Evolutionary conservation across 768 basidiomycete species (phyloP).

Genomic region (Mrakia blollopis): DNA sequence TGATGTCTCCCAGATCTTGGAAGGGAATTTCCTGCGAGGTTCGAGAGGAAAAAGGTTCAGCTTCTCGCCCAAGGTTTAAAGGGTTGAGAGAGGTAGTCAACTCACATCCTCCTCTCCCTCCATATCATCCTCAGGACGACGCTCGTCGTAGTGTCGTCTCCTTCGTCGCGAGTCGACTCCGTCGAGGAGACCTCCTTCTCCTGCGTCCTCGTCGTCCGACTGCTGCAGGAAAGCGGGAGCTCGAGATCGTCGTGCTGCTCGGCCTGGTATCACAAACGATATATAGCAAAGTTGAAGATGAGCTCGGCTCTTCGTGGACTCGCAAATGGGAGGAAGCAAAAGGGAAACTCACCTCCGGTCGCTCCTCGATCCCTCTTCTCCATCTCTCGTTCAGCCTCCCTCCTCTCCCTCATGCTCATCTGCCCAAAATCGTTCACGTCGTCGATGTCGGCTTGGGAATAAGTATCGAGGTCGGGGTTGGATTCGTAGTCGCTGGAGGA

Average conservation of each 20-base stretch:
- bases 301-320: not conserved
- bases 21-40: conserved; percentile 73
- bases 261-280: conserved; percentile 39
- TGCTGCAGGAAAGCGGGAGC: conserved; percentile 83
- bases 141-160: conserved; percentile 89
- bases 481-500: conserved; percentile 64
- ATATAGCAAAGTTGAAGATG: not conserved
- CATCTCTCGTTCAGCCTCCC: conserved; percentile 82
- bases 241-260: conserved; percentile 71
- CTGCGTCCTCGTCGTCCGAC: conserved; percentile 72
- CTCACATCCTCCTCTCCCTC: conserved; percentile 81
- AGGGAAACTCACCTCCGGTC: conserved; percentile 58
- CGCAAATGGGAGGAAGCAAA: conserved; percentile 31
- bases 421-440: conserved; percentile 67
- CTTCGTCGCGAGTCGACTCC: conserved; percentile 72
- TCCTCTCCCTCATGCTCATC: conserved; percentile 63
- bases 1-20: conserved; percentile 95
- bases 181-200: conserved; percentile 59
- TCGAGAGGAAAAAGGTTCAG: not conserved
- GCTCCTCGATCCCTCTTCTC: conserved; percentile 74
- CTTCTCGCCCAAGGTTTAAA: not conserved
- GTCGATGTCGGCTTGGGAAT: conserved; percentile 80
- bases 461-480: conserved; percentile 75
- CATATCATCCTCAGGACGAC: conserved; percentile 80
- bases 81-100: conserved; percentile 33